phyloP scores from a whole-genome alignment of 2,329 filamentous ascomycete genomes.

The Trichoderma sp. region DNA sequence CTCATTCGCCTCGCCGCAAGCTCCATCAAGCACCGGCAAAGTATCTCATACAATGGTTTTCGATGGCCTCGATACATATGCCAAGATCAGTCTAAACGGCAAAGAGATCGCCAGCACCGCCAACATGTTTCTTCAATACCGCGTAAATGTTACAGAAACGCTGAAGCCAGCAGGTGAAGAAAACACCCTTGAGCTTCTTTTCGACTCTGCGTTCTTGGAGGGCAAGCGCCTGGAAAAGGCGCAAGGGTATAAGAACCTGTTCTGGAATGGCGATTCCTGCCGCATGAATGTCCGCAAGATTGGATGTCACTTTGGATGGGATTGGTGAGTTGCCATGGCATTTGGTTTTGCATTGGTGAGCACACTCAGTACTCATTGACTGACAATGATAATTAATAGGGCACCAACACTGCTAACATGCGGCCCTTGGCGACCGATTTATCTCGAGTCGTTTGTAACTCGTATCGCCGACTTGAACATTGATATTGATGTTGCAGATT shows the following conservation, averaged over 20 bases:
- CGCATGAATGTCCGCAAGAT: conserved; percentile 6
- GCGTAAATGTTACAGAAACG: neutral
- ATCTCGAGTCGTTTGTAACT: conserved; percentile 9
- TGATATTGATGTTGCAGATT: neutral
- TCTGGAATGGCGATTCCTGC: conserved; percentile 8
- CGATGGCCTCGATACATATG: conserved; percentile 14
- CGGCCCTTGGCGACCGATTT: conserved; percentile 13
- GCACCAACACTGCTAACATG: neutral
- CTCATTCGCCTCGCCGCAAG: neutral
- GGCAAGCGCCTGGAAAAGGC: conserved; percentile 11
- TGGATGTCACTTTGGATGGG: neutral
- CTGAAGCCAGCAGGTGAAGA: neutral
- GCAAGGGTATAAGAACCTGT: conserved; percentile 2
- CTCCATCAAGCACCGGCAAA: neutral
- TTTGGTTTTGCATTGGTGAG: neutral
- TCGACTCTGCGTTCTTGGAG: conserved; percentile 10
- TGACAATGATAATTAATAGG: neutral
- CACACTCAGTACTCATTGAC: neutral
- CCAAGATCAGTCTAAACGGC: conserved; percentile 4
- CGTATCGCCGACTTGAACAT: conserved; percentile 5
- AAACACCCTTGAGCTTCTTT: conserved; percentile 13
- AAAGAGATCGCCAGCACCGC: neutral
- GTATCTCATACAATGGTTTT: neutral
- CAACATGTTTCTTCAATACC: conserved; percentile 16
- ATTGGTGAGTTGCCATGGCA: neutral